Conservation (phyloP, 2,329 filamentous ascomycete genomes). For the Dactylellina cionopaga region DNA sequence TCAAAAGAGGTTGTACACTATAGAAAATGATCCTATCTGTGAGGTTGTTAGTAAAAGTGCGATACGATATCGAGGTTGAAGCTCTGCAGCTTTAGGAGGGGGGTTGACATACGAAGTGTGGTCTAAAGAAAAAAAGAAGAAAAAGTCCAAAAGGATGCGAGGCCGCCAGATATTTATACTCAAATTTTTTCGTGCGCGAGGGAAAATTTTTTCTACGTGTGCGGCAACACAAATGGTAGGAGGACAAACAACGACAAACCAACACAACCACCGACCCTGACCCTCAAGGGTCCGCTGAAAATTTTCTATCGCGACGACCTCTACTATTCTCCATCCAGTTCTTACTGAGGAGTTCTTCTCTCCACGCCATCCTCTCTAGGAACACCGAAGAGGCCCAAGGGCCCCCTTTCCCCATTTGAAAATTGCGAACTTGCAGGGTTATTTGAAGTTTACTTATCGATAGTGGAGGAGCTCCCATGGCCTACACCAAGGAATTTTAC, state of each 20-base stretch:
- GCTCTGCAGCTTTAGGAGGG: slow-evolving; percentile 13
- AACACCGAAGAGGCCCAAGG: too few relatives aligned
- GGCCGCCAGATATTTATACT: slow-evolving; percentile 35
- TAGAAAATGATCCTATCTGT: slow-evolving; percentile 54
- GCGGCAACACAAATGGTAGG: slow-evolving; percentile 30
- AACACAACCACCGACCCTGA: slow-evolving; percentile 4
- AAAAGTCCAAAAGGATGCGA: slow-evolving; percentile 14
- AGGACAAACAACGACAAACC: slow-evolving; percentile 11
- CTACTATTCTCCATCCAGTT: too few relatives aligned
- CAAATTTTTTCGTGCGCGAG: neutral
- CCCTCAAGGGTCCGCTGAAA: neutral
- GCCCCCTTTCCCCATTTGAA: too few relatives aligned
- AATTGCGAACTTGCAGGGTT: too few relatives aligned
- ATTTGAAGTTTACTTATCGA: too few relatives aligned
- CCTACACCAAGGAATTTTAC: too few relatives aligned
- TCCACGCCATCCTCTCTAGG: too few relatives aligned
- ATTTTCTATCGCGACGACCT: neutral
- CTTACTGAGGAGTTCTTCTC: too few relatives aligned
- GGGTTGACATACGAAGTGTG: slow-evolving; percentile 53
- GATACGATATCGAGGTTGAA: neutral
- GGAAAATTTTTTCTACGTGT: slow-evolving; percentile 35
- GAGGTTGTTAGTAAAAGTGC: slow-evolving; percentile 42
- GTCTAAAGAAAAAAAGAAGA: slow-evolving; percentile 52
- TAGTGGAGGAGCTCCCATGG: too few relatives aligned
- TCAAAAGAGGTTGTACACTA: slow-evolving; percentile 54